Conservation (phyloP, 192 early-diverging fungal genomes). For the Gonapodya sp. region DNA sequence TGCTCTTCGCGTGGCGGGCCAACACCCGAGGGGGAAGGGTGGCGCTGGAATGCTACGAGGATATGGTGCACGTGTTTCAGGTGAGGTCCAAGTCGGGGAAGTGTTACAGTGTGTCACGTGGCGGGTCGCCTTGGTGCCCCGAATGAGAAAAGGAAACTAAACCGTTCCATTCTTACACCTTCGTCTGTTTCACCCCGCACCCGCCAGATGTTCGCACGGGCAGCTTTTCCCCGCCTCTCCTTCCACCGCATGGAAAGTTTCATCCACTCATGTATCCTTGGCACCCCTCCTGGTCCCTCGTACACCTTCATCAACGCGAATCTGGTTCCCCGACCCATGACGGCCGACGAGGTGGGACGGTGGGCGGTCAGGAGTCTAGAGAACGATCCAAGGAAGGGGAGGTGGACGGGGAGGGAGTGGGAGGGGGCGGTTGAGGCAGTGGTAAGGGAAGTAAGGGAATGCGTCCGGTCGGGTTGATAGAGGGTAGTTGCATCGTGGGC, state of each 20-base stretch:
- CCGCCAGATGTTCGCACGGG: background rate
- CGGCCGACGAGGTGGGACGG: background rate
- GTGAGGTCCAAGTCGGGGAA: background rate
- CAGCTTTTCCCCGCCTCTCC: background rate
- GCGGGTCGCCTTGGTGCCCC: background rate
- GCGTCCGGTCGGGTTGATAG: background rate
- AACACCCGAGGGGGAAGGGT: background rate
- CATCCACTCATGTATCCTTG: background rate
- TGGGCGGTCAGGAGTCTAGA: background rate
- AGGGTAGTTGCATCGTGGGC: too few species aligned
- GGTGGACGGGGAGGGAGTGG: background rate
- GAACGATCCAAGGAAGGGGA: background rate
- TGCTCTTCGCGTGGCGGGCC: background rate
- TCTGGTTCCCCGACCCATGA: background rate
- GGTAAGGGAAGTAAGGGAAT: background rate
- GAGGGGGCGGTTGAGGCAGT: background rate
- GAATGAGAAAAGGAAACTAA: too few species aligned
- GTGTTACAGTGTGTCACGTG: background rate
- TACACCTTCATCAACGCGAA: background rate
- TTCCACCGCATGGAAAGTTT: background rate
- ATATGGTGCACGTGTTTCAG: slow-evolving; percentile 8
- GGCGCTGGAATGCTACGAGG: slow-evolving; percentile 2
- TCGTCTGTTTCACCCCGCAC: background rate
- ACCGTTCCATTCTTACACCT: background rate
- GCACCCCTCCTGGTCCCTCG: background rate